Conservation (phyloP, 78 protist genomes). For the Mastigamoeba balamuthi region DNA sequence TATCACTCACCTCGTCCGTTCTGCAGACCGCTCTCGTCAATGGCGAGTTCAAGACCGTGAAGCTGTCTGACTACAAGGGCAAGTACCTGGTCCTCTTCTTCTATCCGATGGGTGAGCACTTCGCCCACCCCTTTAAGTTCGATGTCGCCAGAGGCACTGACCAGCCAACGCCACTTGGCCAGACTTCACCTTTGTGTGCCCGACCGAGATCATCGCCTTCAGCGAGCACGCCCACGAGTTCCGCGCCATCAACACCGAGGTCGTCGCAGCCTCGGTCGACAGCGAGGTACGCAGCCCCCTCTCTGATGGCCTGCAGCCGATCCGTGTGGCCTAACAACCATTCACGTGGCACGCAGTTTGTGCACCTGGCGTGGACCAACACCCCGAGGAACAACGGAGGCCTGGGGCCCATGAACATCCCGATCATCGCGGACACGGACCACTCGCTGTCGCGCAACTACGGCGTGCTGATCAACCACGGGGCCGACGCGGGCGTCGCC, state of each 20-base stretch:
- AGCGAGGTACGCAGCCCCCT: background rate
- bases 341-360: conserved; percentile 18
- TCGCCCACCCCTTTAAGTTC: background rate
- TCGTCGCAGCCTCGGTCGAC: conserved; percentile 78
- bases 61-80: conserved; percentile 54
- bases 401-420: conserved; percentile 79
- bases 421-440: conserved; percentile 75
- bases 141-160: no score
- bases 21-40: no score
- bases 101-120: conserved; percentile 36
- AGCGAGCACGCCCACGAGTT: conserved; percentile 76
- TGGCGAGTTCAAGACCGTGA: no score
- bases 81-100: conserved; percentile 16
- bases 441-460: conserved; percentile 70
- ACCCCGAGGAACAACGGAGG: conserved; percentile 88
- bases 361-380: conserved; percentile 89
- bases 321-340: no score
- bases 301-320: no score
- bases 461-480: conserved; percentile 72
- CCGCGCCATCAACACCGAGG: conserved; percentile 39
- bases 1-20: no score
- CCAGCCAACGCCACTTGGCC: no score
- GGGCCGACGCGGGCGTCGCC: conserved; percentile 53
- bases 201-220: conserved; percentile 92
- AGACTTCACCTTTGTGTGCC: conserved; percentile 80